phyloP scores from a whole-genome alignment of 306 rosid genomes.

The Fragaria nilgerrensis region DNA sequence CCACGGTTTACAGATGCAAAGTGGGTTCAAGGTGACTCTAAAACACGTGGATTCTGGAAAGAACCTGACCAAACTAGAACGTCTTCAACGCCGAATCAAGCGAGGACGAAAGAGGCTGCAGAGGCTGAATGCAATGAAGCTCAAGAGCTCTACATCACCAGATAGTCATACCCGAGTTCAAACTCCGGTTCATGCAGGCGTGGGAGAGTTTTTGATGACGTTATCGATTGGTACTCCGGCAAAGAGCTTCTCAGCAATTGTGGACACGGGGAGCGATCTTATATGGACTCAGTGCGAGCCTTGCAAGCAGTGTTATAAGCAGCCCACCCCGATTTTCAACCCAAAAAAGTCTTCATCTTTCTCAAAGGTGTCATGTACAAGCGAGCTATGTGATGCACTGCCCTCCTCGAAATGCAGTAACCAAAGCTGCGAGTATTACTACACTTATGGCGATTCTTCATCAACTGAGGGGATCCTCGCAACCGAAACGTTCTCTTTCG shows the following conservation, averaged over 20 bases:
- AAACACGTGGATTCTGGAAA: conserved; percentile 61
- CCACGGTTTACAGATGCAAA: not conserved
- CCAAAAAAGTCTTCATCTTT: conserved; percentile 62
- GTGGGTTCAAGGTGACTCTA: conserved; percentile 52
- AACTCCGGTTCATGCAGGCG: conserved; percentile 54
- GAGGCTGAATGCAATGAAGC: conserved; percentile 47
- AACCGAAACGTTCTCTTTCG: conserved; percentile 71
- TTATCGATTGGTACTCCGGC: conserved; percentile 77
- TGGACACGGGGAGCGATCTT: conserved; percentile 91
- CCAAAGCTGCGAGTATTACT: conserved; percentile 57
- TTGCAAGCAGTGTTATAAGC: conserved; percentile 60
- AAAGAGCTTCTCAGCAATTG: conserved; percentile 48
- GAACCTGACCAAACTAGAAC: conserved; percentile 72
- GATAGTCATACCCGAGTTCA: conserved; percentile 19
- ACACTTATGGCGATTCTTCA: conserved; percentile 75
- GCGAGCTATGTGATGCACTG: conserved; percentile 46
- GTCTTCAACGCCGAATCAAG: conserved; percentile 49
- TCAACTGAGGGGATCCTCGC: conserved; percentile 66
- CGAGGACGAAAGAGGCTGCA: conserved; percentile 55
- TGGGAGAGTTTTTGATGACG: conserved; percentile 70
- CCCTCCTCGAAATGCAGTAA: conserved; percentile 50
- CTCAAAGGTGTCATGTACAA: conserved; percentile 48
- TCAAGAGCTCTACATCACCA: not conserved
- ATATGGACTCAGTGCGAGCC: conserved; percentile 92
- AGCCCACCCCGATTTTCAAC: conserved; percentile 68